Conservation (phyloP, 1,139 yeast genomes). For the Chernovozyma aurita region DNA sequence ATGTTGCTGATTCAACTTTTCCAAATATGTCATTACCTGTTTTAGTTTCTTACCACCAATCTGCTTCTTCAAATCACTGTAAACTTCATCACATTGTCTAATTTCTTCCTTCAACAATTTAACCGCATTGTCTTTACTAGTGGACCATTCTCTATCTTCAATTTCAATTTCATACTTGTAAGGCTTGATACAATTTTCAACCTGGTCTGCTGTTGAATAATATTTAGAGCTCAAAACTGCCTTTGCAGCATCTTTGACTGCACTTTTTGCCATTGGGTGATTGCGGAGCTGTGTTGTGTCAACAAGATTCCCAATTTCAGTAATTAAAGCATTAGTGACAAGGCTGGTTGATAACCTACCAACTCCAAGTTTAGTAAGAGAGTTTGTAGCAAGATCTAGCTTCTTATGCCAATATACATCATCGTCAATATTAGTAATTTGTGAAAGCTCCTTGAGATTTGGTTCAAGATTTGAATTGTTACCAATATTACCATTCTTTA, state of each 20-base stretch:
- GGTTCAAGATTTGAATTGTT: constrained; percentile 33
- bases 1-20: constrained; percentile 41
- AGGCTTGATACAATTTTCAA: constrained; percentile 96
- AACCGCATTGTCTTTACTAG: constrained; percentile 76
- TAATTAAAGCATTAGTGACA: constrained; percentile 72
- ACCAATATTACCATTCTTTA: constrained; percentile 11
- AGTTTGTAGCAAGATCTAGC: constrained; percentile 76
- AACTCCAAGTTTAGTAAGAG: constrained; percentile 86
- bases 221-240: constrained; percentile 73
- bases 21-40: constrained; percentile 76
- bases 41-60: constrained; percentile 80
- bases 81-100: constrained; percentile 72
- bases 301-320: constrained; percentile 72
- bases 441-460: constrained; percentile 50
- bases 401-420: constrained; percentile 87
- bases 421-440: constrained; percentile 46
- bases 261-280: constrained; percentile 79
- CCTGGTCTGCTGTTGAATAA: constrained; percentile 95
- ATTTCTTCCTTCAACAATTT: constrained; percentile 76
- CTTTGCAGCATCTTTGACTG: constrained; percentile 82
- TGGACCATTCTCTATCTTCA: constrained; percentile 90
- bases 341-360: constrained; percentile 85
- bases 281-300: constrained; percentile 70
- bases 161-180: constrained; percentile 95
- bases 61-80: constrained; percentile 55